A percentile compares a stretch with the other conserved stretches of the same genome.
These are phyloP conservation scores for Emergomyces pasteurianus DNA, from an alignment of 2,329 filamentous ascomycete species.

Conservation along the genomic window DNA sequence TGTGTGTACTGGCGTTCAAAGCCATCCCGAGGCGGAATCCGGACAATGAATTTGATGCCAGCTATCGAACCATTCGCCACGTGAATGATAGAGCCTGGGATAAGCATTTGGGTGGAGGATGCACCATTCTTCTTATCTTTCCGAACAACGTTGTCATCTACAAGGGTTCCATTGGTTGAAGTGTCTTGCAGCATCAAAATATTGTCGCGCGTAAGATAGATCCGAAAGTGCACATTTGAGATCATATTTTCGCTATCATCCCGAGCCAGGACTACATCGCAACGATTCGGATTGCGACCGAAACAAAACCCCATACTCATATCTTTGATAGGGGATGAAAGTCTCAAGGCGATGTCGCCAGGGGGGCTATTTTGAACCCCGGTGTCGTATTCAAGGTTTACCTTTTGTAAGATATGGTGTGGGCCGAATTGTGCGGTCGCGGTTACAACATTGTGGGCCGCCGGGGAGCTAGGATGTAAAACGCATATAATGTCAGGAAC, in stretches of 20 bases:
- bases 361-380: conserved; percentile 16
- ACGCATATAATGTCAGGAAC: conserved; percentile 82
- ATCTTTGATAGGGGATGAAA: conserved; percentile 62
- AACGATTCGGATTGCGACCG: conserved; percentile 59
- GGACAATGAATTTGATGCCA: conserved; percentile 72
- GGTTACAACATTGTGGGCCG: conserved; percentile 59
- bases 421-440: conserved; percentile 40
- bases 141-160: conserved; percentile 60
- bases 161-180: conserved; percentile 90
- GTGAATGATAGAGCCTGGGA: conserved; percentile 60
- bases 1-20: conserved; percentile 53
- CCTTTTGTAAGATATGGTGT: conserved; percentile 49
- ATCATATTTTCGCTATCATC: conserved; percentile 58
- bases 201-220: conserved; percentile 76
- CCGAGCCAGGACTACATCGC: conserved; percentile 61
- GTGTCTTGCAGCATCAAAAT: conserved; percentile 85
- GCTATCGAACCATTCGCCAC: conserved; percentile 44
- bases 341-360: conserved; percentile 61
- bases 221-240: conserved; percentile 93
- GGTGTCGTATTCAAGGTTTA: conserved; percentile 32
- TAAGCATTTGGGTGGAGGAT: conserved; percentile 51
- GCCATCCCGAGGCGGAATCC: conserved; percentile 66
- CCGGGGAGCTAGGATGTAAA: conserved; percentile 63
- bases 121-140: conserved; percentile 31
- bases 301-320: conserved; percentile 68